Evolutionary conservation across 257 asterid species (phyloP), one percentile per base, ranked within the genome.

Genomic region (Rauvolfia tetraphylla): DNA sequence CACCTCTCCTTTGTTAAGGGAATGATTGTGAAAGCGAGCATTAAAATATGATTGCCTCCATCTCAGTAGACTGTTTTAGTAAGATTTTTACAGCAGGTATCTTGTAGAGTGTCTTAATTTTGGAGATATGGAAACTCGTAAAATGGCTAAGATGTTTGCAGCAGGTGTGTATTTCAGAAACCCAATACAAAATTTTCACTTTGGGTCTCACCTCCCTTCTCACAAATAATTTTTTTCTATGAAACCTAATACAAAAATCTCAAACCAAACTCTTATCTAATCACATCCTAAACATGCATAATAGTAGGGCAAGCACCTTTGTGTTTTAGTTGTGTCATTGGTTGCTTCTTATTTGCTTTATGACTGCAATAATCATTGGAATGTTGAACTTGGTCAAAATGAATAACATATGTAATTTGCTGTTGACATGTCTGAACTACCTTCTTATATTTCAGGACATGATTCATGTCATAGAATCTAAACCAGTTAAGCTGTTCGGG

Each of bases 401-500:
- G 38, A 39, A 23, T 51, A 20, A 22, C 17, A 34, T 15, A 10
- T 61, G 42, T 77, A 27, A 36, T 23, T 20, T 51, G 62, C 57
- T 69, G 25, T 61, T 76, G 34, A 54, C 29, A 71, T 0, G 71
- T 76, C 54, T 71, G 23, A 56, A 31, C 15, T 27, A 39, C 63
- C 49, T 22, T 44, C 34, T 75, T 67, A 29, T 15, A 63, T 82
- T 77, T 57, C 81, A 91, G 96, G 97, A 91, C 73, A 83, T 84
- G 79, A 54, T 90, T 72, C 86, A 88, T 41, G 96, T 90, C 12
- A 83, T 79, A 36, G 94, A 90, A 76, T 81, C 90, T 53, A 91
- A 87, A 78, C 84, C 94, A 27, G 79, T 89, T 27, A 88, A 91
- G 81, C 85, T 82, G 11, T 88, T 86, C 67, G 96, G 93, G 29